These are phyloP conservation scores for Pseudogymnoascus destructans DNA, from an alignment of 2,329 filamentous ascomycete genomes.

Conservation along the genomic window DNA sequence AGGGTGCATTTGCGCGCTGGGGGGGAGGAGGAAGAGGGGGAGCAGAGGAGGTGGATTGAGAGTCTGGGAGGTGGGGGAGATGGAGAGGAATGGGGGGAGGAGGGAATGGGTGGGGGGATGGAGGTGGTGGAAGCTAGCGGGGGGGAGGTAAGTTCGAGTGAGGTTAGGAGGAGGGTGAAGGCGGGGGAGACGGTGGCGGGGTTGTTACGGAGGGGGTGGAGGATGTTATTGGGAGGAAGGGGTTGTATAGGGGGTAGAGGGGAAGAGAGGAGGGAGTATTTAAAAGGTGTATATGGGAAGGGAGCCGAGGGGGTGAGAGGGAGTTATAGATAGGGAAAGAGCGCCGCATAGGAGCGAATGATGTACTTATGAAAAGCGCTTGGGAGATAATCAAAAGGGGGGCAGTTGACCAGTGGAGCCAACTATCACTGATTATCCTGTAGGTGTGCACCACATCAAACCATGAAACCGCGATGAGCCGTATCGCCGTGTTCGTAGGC, in stretches of 20 bases:
- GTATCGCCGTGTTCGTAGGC: no score
- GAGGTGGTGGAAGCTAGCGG: constrained; percentile 41
- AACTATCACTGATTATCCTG: no score
- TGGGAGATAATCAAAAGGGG: no score
- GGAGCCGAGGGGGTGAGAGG: no score
- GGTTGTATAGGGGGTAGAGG: constrained; percentile 42
- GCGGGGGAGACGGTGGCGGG: constrained; percentile 32
- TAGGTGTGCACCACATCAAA: no score
- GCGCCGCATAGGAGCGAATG: no score
- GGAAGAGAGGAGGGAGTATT: no score
- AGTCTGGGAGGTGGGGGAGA: constrained; percentile 26
- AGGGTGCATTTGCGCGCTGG: constrained; percentile 49
- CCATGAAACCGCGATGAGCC: no score
- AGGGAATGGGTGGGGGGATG: constrained; percentile 46
- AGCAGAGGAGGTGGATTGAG: constrained; percentile 38
- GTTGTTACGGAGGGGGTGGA: constrained; percentile 43
- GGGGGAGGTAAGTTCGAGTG: constrained; percentile 42
- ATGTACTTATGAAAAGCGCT: no score
- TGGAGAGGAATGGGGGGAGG: constrained; percentile 41
- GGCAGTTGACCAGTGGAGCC: no score
- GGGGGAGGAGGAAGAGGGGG: constrained; percentile 39
- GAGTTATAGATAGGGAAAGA: no score
- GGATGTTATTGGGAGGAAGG: constrained; percentile 42
- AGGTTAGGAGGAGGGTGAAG: constrained; percentile 44
- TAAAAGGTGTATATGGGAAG: no score